phyloP scores from a whole-genome alignment of 2,329 filamentous ascomycete genomes.

The Sphaerulina musiva region DNA sequence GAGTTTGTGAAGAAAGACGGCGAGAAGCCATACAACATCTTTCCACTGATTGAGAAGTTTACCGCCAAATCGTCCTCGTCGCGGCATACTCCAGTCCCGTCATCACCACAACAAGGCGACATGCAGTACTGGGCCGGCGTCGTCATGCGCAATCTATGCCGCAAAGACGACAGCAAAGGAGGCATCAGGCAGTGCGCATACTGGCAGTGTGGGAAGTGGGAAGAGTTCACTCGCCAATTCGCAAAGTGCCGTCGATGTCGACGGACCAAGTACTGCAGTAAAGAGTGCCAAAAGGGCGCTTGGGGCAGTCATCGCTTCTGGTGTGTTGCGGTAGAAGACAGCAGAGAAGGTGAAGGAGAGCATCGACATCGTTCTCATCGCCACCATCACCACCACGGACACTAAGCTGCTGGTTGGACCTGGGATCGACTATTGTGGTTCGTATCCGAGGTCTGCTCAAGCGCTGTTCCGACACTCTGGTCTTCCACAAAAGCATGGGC shows the following conservation, averaged over 20 bases:
- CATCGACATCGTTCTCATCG: slow-evolving; percentile 24
- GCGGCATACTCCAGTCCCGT: slow-evolving; percentile 71
- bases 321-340: slow-evolving; percentile 68
- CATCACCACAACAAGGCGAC: slow-evolving; percentile 38
- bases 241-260: slow-evolving; percentile 95
- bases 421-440: not conserved
- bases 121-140: slow-evolving; percentile 99
- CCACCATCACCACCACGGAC: slow-evolving; percentile 22
- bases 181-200: slow-evolving; percentile 96
- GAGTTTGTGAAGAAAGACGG: slow-evolving; percentile 54
- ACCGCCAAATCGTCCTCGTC: slow-evolving; percentile 60
- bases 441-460: not conserved
- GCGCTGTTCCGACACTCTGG: not conserved
- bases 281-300: slow-evolving; percentile 97
- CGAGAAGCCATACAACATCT: slow-evolving; percentile 62
- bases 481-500: slow-evolving; percentile 5
- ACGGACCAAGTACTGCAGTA: slow-evolving; percentile 90
- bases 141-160: slow-evolving; percentile 96
- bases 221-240: slow-evolving; percentile 92
- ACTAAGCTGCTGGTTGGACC: not conserved
- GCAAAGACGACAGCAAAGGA: slow-evolving; percentile 90
- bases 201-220: slow-evolving; percentile 97
- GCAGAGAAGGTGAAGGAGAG: slow-evolving; percentile 25
- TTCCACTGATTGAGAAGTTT: slow-evolving; percentile 96
- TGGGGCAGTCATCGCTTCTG: slow-evolving; percentile 98